A percentile compares a stretch with the other conserved stretches of the same genome.
Conservation (phyloP, 768 basidiomycete genomes). For the Rhizopogon vinicolor region DNA sequence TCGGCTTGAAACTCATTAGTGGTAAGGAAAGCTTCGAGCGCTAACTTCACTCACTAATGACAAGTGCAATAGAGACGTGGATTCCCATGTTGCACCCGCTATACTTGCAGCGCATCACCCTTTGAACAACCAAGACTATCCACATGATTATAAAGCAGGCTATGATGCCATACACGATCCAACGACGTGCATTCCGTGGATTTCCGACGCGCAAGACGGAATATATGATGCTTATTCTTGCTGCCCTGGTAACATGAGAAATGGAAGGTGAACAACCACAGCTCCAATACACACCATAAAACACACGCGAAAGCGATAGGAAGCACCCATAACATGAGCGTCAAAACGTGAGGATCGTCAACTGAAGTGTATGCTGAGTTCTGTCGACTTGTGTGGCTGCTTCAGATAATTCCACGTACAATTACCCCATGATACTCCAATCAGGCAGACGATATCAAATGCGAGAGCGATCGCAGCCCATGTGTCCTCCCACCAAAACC, state of each 20-base stretch:
- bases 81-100: not conserved
- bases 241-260: constrained; percentile 12
- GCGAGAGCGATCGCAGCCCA: constrained; percentile 22
- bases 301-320: constrained; percentile 14
- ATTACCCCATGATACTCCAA: constrained; percentile 13
- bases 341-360: not conserved
- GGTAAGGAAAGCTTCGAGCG: too few relatives aligned
- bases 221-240: constrained; percentile 23
- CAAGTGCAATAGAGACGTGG: constrained; percentile 14
- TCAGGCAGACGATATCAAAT: constrained; percentile 15
- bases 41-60: constrained; percentile 16
- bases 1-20: constrained; percentile 13
- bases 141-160: constrained; percentile 11
- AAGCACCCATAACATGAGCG: constrained; percentile 12
- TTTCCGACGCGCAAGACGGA: constrained; percentile 18
- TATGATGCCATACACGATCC: constrained; percentile 13
- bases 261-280: not conserved
- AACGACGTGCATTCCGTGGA: constrained; percentile 7
- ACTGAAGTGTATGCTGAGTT: not conserved
- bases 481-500: constrained; percentile 22
- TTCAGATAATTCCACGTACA: constrained; percentile 9
- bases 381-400: not conserved
- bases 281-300: constrained; percentile 15
- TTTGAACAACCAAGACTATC: constrained; percentile 12
- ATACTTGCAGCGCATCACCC: constrained; percentile 10